Conservation (phyloP, 495 filamentous ascomycete species). For the Penicillium tannophilum region DNA sequence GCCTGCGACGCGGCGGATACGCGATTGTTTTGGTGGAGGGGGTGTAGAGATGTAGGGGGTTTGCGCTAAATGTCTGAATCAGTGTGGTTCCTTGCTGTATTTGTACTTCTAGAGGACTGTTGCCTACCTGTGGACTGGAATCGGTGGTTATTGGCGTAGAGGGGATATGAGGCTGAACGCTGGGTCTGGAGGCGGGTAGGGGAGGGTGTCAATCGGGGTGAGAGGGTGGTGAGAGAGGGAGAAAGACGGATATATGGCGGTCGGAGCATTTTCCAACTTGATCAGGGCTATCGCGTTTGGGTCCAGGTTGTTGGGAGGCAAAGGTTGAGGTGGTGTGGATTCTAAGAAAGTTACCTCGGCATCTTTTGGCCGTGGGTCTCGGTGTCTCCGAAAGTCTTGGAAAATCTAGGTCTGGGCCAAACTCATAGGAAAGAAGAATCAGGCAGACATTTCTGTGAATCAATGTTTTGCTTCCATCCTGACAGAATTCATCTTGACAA, state of each 20-base stretch:
- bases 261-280: conserved; percentile 7
- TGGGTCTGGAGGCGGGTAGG: neutral
- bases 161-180: neutral
- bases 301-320: conserved; percentile 9
- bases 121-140: conserved; percentile 1
- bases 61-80: neutral
- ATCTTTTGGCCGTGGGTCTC: conserved; percentile 3
- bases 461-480: too few relatives aligned
- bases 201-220: neutral
- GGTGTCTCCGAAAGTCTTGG: neutral
- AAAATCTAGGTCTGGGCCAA: neutral
- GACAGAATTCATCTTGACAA: too few relatives aligned
- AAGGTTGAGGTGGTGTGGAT: conserved; percentile 11
- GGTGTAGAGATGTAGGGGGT: neutral
- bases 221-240: neutral
- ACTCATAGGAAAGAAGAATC: neutral
- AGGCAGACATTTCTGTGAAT: neutral
- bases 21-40: conserved; percentile 26
- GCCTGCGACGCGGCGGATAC: conserved; percentile 39
- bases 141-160: neutral
- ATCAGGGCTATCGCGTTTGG: neutral
- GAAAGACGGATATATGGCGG: neutral
- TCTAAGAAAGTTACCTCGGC: conserved; percentile 9
- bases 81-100: neutral
- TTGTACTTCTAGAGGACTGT: neutral